phyloP scores from a whole-genome alignment of 495 filamentous ascomycete species.

The Recurvomyces mirabilis region DNA sequence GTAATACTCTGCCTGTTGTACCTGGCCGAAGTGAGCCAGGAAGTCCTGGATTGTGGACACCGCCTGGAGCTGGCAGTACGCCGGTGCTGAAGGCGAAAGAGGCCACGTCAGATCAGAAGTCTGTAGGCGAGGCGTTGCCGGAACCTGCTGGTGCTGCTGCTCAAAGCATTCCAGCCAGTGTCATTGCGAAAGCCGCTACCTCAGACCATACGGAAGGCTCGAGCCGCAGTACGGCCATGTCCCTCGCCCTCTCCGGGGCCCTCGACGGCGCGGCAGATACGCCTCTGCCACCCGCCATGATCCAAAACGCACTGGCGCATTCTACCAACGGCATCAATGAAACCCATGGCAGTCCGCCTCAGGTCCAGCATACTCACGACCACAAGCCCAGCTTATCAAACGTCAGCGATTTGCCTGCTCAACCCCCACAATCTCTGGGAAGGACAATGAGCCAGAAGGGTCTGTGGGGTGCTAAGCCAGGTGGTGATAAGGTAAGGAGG shows the following conservation, averaged over 20 bases:
- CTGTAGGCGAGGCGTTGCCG: no score
- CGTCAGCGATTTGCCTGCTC: not conserved
- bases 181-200: not conserved
- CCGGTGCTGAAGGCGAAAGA: not conserved
- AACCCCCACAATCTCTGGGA: not conserved
- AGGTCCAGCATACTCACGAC: not conserved
- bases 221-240: not conserved
- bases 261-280: not conserved
- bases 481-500: not conserved
- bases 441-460: not conserved
- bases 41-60: slow-evolving; percentile 13
- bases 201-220: not conserved
- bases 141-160: no score
- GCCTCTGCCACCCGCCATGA: not conserved
- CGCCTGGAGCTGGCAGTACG: slow-evolving; percentile 6
- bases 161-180: no score
- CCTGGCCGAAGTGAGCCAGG: not conserved
- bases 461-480: not conserved
- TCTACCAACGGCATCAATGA: not conserved
- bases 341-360: not conserved
- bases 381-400: not conserved
- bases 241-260: not conserved
- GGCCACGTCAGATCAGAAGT: no score
- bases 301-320: not conserved
- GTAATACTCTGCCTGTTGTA: not conserved